phyloP scores from a whole-genome alignment of 1,284 basidiomycete genomes.

The Ganoderma leucocontextum region DNA sequence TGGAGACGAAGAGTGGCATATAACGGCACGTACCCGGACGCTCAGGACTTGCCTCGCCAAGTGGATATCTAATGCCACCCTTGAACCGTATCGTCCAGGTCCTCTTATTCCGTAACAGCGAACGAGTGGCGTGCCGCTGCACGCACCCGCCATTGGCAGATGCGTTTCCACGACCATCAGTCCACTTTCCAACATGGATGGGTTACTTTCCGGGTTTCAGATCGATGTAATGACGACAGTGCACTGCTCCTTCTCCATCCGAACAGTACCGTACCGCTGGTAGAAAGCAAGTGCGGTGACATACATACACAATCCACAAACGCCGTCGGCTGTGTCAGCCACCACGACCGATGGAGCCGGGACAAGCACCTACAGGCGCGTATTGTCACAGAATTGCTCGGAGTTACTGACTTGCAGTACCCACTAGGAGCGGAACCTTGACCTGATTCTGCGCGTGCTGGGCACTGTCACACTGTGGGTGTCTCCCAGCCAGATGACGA shows the following conservation, averaged over 20 bases:
- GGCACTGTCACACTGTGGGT: neutral
- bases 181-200: neutral
- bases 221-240: neutral
- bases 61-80: neutral
- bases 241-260: neutral
- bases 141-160: no score
- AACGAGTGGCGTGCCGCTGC: neutral
- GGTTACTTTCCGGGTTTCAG: neutral
- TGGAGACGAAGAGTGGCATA: neutral
- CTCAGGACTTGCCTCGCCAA: neutral
- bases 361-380: neutral
- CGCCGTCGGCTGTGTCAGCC: no score
- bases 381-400: neutral
- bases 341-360: neutral
- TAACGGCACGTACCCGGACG: neutral
- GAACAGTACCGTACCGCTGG: neutral
- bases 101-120: neutral
- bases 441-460: neutral
- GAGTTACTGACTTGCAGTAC: neutral
- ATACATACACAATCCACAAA: no score
- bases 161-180: neutral
- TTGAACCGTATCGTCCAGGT: neutral
- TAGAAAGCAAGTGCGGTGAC: neutral
- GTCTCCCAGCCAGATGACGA: neutral
- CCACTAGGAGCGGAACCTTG: neutral